phyloP scores from a whole-genome alignment of 169 alveolate species.

The Babesia bovis region DNA sequence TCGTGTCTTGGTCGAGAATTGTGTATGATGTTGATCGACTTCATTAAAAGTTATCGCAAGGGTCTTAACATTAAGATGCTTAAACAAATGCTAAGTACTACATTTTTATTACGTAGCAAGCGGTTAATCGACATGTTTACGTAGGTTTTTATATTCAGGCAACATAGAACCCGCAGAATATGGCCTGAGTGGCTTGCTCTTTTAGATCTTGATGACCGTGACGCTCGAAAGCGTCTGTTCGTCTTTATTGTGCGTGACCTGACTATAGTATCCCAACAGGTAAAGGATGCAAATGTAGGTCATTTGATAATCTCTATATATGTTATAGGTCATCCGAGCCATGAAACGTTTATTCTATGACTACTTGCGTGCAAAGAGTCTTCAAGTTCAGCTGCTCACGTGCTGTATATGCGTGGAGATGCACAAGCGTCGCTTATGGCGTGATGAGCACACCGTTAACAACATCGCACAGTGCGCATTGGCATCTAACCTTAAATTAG shows the following conservation, averaged over 20 bases:
- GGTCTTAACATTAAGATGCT: slow-evolving; percentile 49
- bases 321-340: background rate
- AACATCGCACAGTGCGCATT: slow-evolving; percentile 58
- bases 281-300: slow-evolving; percentile 19
- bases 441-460: slow-evolving; percentile 62
- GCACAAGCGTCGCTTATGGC: slow-evolving; percentile 68
- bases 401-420: slow-evolving; percentile 70
- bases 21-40: slow-evolving; percentile 45
- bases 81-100: slow-evolving; percentile 36
- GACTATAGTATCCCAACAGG: slow-evolving; percentile 10
- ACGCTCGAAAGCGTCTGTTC: slow-evolving; percentile 39
- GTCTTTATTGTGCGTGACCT: slow-evolving; percentile 48
- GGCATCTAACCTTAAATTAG: slow-evolving; percentile 31
- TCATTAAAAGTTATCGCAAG: slow-evolving; percentile 33
- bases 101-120: slow-evolving; percentile 51
- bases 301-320: background rate
- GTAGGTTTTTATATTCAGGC: slow-evolving; percentile 2
- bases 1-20: slow-evolving; percentile 15
- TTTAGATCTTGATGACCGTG: slow-evolving; percentile 55
- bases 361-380: slow-evolving; percentile 3
- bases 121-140: slow-evolving; percentile 41
- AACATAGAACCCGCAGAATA: slow-evolving; percentile 4
- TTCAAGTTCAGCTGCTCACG: slow-evolving; percentile 48
- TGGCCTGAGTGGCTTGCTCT: slow-evolving; percentile 55
- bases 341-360: slow-evolving; percentile 31